phyloP scores from a whole-genome alignment of 495 filamentous ascomycete species.

The Podospora anserina region DNA sequence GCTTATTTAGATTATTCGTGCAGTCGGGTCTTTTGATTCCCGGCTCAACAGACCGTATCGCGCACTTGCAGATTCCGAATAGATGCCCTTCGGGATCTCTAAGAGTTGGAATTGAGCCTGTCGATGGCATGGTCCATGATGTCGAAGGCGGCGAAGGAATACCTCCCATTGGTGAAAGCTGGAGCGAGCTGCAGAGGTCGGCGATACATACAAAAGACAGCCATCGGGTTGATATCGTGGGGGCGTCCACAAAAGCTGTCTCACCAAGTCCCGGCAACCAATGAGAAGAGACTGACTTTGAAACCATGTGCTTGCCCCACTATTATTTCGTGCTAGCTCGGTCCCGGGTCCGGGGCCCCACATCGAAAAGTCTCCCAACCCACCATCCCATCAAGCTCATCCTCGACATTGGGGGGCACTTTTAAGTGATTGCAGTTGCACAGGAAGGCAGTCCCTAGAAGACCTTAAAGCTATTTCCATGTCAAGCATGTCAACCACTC shows the following conservation, averaged over 20 bases:
- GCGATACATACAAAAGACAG: neutral
- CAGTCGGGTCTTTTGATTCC: neutral
- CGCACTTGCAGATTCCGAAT: neutral
- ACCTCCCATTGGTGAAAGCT: neutral
- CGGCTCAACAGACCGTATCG: neutral
- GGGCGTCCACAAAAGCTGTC: neutral
- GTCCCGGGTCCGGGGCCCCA: neutral
- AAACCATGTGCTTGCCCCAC: constrained; percentile 7
- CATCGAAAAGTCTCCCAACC: neutral
- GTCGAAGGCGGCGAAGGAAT: neutral
- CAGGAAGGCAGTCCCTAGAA: neutral
- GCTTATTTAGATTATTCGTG: constrained; percentile 26
- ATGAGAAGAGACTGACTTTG: neutral
- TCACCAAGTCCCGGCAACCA: neutral
- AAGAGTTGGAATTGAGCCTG: neutral
- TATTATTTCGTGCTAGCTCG: constrained; percentile 7
- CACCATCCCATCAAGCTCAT: neutral
- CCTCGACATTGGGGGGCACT: neutral
- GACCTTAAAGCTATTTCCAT: neutral
- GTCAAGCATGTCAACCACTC: neutral
- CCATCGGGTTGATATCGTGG: neutral
- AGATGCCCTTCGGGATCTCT: neutral
- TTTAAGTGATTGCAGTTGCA: neutral
- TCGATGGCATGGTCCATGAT: neutral
- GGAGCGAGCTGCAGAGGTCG: neutral